Conservation (phyloP, 2,329 filamentous ascomycete genomes). For the Phyllosticta citribraziliensis region DNA sequence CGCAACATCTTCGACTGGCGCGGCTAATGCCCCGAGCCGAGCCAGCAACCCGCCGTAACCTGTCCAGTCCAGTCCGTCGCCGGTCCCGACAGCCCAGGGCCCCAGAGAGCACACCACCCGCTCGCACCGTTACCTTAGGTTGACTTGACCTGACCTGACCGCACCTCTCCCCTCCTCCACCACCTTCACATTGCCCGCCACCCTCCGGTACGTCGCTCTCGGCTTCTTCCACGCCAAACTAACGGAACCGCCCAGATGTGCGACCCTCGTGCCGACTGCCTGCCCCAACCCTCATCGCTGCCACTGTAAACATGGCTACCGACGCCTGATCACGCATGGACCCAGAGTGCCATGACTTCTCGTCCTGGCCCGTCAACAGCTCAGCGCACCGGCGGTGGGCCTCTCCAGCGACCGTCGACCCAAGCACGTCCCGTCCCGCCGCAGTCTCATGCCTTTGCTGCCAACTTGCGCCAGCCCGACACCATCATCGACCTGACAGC, state of each 20-base stretch:
- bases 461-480: constrained; percentile 20
- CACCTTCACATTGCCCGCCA: background rate
- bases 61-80: too few relatives aligned
- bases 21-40: background rate
- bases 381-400: constrained; percentile 26
- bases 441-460: constrained; percentile 14
- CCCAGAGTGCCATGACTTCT: constrained; percentile 34
- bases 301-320: constrained; percentile 10
- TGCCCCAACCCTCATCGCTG: constrained; percentile 7
- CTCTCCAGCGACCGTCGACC: constrained; percentile 20
- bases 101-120: too few relatives aligned
- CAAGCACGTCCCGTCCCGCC: constrained; percentile 21
- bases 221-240: background rate
- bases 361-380: constrained; percentile 31
- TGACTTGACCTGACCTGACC: background rate
- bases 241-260: constrained; percentile 10
- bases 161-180: background rate
- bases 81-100: background rate
- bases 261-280: constrained; percentile 7
- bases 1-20: background rate
- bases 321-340: constrained; percentile 29
- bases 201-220: constrained; percentile 1
- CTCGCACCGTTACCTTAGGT: background rate
- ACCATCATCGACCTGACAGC: constrained; percentile 24
- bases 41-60: background rate